phyloP scores from a whole-genome alignment of 2,329 filamentous ascomycete species.

The Talaromyces islandicus region DNA sequence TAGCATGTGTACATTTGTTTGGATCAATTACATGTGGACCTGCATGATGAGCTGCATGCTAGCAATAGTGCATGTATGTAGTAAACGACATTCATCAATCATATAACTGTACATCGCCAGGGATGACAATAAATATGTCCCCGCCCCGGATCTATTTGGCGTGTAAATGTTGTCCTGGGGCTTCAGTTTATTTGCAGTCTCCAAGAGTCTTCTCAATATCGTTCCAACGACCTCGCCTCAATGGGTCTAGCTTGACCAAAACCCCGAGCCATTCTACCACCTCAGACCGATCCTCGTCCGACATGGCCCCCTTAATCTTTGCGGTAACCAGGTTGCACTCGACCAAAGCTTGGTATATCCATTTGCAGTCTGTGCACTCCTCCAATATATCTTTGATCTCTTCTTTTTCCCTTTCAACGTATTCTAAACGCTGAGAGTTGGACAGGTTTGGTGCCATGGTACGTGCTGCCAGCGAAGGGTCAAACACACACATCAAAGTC shows the following conservation, averaged over 20 bases:
- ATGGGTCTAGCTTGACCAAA: constrained; percentile 64
- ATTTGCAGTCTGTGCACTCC: constrained; percentile 69
- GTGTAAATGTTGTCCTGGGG: background rate
- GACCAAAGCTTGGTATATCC: constrained; percentile 82
- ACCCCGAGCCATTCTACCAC: constrained; percentile 56
- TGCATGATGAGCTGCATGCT: background rate
- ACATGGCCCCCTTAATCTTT: constrained; percentile 44
- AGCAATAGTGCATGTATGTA: background rate
- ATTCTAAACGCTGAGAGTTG: constrained; percentile 55
- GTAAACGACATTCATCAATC: background rate
- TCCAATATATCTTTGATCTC: constrained; percentile 63
- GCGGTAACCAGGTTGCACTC: constrained; percentile 62
- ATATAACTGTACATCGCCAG: background rate
- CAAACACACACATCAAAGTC: constrained; percentile 68
- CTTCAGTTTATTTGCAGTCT: background rate
- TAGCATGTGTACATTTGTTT: background rate
- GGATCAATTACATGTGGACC: background rate
- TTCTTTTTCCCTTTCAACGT: constrained; percentile 66
- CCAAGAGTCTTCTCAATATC: constrained; percentile 54
- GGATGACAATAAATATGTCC: background rate
- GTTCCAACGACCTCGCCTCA: constrained; percentile 68
- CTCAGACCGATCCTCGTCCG: constrained; percentile 38
- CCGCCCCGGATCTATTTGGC: background rate
- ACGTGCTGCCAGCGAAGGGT: constrained; percentile 43
- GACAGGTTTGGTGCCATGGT: constrained; percentile 62